Evolutionary conservation across 176 grass and related monocot species (phyloP).

Genomic region (Areca catechu): DNA sequence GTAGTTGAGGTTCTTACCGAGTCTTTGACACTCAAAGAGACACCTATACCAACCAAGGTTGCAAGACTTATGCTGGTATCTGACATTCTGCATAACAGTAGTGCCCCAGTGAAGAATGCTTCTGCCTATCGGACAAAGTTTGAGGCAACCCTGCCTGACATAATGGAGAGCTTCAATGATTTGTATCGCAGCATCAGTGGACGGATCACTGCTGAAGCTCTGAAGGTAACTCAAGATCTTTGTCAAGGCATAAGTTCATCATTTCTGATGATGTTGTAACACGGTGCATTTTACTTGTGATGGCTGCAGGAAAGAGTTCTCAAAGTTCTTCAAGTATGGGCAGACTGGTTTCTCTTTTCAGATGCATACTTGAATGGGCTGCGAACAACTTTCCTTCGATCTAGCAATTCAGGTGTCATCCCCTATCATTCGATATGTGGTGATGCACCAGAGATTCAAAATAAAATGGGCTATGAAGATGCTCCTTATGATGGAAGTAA

Average conservation of each 20-base stretch:
- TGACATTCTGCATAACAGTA: constrained; percentile 97
- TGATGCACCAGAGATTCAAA: constrained; percentile 91
- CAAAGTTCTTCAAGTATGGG: constrained; percentile 99
- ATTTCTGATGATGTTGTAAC: constrained; percentile 8
- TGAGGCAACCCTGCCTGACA: constrained; percentile 72
- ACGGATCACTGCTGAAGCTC: constrained; percentile 96
- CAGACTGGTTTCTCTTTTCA: constrained; percentile 99
- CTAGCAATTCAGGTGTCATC: constrained; percentile 65
- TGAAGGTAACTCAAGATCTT: constrained; percentile 50
- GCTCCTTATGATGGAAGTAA: constrained; percentile 44
- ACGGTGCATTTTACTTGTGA: constrained; percentile 25
- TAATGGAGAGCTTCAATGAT: constrained; percentile 96
- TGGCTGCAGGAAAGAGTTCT: constrained; percentile 70
- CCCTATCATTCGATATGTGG: constrained; percentile 75
- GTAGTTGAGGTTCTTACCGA: constrained; percentile 94
- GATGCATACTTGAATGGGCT: constrained; percentile 93
- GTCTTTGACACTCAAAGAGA: constrained; percentile 91
- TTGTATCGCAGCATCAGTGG: constrained; percentile 81
- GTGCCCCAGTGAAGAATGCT: constrained; percentile 93
- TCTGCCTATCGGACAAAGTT: constrained; percentile 95
- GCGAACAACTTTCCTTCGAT: constrained; percentile 82
- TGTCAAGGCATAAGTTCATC: too few relatives aligned
- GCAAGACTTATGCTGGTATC: constrained; percentile 95
- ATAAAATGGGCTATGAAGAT: constrained; percentile 49
- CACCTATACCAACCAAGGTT: constrained; percentile 89